Evolutionary conservation across 129 eudicot genomes (phyloP), one percentile per base, ranked within the genome.

Genomic region (Saussurea involucrata): DNA sequence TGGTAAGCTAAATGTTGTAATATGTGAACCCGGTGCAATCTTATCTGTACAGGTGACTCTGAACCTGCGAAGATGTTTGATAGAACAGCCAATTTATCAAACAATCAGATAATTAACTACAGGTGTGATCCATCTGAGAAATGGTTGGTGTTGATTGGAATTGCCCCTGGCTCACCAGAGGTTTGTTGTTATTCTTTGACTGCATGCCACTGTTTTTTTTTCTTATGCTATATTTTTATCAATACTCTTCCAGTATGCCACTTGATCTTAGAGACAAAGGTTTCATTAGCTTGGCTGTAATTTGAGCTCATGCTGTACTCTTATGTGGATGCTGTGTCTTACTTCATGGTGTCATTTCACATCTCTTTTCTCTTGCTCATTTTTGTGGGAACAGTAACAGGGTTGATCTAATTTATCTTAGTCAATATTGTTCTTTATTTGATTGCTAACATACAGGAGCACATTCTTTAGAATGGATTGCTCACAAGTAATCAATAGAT

Each of bases 81-180:
- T 76, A 91, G 98, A 87, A 87, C 98, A 8, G 97, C 97, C 74
- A 94, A 94, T 80, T 77, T 94, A 64, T 85, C 90, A 28, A 94
- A 86, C 90, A 94, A 94, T 85, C 98, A 94, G 82, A 91, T 94
- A 20, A 94, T 94, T 58, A 94, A 94, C 78, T 94, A 94, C 77
- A 86, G 90, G 70, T 89, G 97, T 69, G 97, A 94, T 82, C 98
- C 97, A 69, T 84, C 96, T 65, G 98, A 94, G 73, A 94, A 94
- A 72, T 94, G 98, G 98, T 78, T 91, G 97, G 98, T 94, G 61
- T 75, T 94, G 88, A 94, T 94, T 79, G 98, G 98, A 44, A 94
- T 94, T 70, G 87, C 98, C 63, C 98, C 98, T 75, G 98, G 98
- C 65, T 91, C 98, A 67, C 83, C 93, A 40, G 98, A 94, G 93